A percentile compares a stretch with the other conserved stretches of the same genome.
These are phyloP conservation scores for Tolypocladium pustulatum DNA, from an alignment of 2,329 filamentous ascomycete genomes.

Conservation along the genomic window DNA sequence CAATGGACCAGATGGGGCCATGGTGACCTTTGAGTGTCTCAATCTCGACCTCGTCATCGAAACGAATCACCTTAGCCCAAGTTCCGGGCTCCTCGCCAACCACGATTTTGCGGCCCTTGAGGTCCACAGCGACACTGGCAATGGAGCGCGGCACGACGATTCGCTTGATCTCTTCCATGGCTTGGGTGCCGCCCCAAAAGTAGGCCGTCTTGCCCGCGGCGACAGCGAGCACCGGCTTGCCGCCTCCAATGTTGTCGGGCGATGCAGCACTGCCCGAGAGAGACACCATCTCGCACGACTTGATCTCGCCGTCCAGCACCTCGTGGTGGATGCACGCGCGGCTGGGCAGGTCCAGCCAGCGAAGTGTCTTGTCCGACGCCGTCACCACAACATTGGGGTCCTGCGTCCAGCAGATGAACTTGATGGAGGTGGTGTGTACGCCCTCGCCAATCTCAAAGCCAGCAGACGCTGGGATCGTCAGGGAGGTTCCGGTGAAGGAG, in stretches of 20 bases:
- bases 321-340: constrained; percentile 67
- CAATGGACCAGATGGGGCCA: constrained; percentile 91
- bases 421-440: constrained; percentile 79
- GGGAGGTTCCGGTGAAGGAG: constrained; percentile 25
- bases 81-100: constrained; percentile 88
- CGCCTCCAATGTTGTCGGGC: constrained; percentile 52
- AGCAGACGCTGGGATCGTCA: constrained; percentile 46
- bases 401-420: constrained; percentile 88
- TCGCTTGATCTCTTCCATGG: constrained; percentile 65
- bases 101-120: constrained; percentile 70
- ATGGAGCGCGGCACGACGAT: constrained; percentile 75
- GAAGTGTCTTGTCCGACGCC: constrained; percentile 80
- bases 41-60: constrained; percentile 72
- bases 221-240: constrained; percentile 68
- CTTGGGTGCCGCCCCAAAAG: constrained; percentile 72
- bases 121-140: constrained; percentile 81
- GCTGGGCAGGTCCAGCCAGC: constrained; percentile 86
- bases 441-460: constrained; percentile 83
- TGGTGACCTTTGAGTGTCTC: constrained; percentile 96
- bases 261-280: constrained; percentile 49
- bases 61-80: constrained; percentile 92
- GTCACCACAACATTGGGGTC: constrained; percentile 85
- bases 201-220: constrained; percentile 91
- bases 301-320: constrained; percentile 73
- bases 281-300: constrained; percentile 80